Conservation (phyloP, 129 eudicot species). For the Flaveria robusta region DNA sequence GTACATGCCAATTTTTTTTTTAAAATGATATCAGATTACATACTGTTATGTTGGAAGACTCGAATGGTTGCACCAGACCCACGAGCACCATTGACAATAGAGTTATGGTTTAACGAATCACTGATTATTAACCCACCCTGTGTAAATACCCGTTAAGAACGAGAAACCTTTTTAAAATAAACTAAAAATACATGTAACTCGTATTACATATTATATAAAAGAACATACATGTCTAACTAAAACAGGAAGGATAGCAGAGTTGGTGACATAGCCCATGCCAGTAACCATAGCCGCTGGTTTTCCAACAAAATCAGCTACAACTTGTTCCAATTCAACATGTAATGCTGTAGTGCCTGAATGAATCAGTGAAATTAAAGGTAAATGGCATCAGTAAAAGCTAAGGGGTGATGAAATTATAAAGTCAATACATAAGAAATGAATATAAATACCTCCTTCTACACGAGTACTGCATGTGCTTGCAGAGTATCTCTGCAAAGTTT, state of each 20-base stretch:
- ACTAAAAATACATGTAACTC: not conserved
- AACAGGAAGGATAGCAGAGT: constrained; percentile 91
- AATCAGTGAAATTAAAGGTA: not conserved
- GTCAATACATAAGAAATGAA: not conserved
- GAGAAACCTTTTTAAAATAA: constrained; percentile 2
- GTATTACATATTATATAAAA: not conserved
- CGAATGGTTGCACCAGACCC: constrained; percentile 89
- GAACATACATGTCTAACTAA: constrained; percentile 70
- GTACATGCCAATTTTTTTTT: not conserved
- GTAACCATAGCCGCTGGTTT: constrained; percentile 82
- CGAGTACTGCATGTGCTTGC: constrained; percentile 90
- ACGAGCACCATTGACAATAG: constrained; percentile 96
- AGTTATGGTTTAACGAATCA: constrained; percentile 91
- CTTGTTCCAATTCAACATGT: constrained; percentile 76
- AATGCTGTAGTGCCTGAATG: constrained; percentile 75
- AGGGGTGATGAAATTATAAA: not conserved
- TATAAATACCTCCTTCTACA: constrained; percentile 78
- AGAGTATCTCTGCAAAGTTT: constrained; percentile 66
- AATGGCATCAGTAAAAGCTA: not conserved
- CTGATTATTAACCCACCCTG: constrained; percentile 96
- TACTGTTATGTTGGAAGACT: constrained; percentile 93
- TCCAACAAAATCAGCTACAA: constrained; percentile 87
- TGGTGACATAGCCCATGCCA: constrained; percentile 98
- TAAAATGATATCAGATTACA: constrained; percentile 28
- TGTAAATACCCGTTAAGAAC: constrained; percentile 7